Evolutionary conservation across 2,329 filamentous ascomycete genomes (phyloP).

Genomic region (Colletotrichum australisinense): DNA sequence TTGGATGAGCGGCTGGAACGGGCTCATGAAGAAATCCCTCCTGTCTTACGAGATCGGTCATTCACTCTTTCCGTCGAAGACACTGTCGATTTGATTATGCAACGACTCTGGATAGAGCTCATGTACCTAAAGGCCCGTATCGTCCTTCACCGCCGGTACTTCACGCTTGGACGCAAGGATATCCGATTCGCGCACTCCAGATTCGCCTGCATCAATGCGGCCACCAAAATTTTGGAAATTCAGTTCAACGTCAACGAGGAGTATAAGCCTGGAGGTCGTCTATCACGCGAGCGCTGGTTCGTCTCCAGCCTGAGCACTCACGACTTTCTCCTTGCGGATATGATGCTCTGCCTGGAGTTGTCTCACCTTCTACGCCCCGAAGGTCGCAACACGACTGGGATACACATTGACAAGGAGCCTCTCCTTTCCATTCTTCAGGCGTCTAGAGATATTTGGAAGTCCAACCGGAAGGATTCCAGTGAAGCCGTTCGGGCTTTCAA

Average conservation of each 20-base stretch:
- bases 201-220: constrained; percentile 55
- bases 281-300: constrained; percentile 55
- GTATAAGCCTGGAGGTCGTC: constrained; percentile 50
- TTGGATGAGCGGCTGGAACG: constrained; percentile 49
- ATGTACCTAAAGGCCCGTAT: constrained; percentile 53
- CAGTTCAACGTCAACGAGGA: constrained; percentile 56
- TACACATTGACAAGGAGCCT: constrained; percentile 39
- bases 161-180: constrained; percentile 46
- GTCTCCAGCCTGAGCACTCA: constrained; percentile 54
- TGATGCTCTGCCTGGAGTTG: constrained; percentile 55
- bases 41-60: constrained; percentile 44
- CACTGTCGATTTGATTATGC: constrained; percentile 50
- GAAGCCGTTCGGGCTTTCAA: constrained; percentile 45
- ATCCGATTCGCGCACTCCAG: constrained; percentile 52
- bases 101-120: constrained; percentile 51
- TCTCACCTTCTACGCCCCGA: constrained; percentile 29
- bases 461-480: constrained; percentile 38
- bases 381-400: constrained; percentile 15
- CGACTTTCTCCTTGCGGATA: constrained; percentile 60
- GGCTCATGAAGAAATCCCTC: constrained; percentile 46
- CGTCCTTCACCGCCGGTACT: constrained; percentile 51
- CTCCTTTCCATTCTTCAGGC: constrained; percentile 42
- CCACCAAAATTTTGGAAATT: constrained; percentile 53
- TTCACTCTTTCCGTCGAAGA: constrained; percentile 46
- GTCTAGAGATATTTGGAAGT: constrained; percentile 44